Percentiles rank a stretch among this genome's conserved stretches.
Evolutionary conservation across 768 basidiomycete species (phyloP).

Genomic region (Pleurotus pulmonarius): DNA sequence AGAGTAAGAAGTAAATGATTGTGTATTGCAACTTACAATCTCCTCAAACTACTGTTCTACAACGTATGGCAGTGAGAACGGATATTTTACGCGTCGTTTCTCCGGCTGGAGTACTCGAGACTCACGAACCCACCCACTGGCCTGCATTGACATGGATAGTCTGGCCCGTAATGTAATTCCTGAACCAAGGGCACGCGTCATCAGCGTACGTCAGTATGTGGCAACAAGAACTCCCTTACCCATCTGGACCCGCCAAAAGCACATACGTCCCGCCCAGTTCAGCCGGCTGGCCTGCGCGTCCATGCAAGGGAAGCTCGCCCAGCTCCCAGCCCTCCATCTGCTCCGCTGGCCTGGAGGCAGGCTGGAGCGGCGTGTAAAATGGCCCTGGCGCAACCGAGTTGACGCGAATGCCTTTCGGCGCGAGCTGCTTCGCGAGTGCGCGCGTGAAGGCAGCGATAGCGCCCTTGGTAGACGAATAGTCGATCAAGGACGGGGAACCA

Average conservation of each 20-base stretch:
- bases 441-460: constrained; percentile 57
- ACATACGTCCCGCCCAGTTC: constrained; percentile 53
- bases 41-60: no score
- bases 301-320: constrained; percentile 40
- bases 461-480: constrained; percentile 60
- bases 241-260: constrained; percentile 36
- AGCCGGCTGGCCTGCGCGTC: constrained; percentile 46
- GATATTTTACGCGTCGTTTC: no score
- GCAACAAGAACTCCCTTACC: not conserved
- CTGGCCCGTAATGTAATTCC: not conserved
- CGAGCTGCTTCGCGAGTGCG: constrained; percentile 47
- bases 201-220: not conserved
- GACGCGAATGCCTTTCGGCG: constrained; percentile 54
- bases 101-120: not conserved
- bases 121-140: not conserved
- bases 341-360: constrained; percentile 47
- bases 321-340: constrained; percentile 54
- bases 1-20: no score
- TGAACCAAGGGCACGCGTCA: not conserved
- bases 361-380: constrained; percentile 56
- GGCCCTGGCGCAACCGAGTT: constrained; percentile 53
- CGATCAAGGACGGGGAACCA: constrained; percentile 18
- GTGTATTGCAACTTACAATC: no score
- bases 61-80: no score
- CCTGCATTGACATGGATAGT: not conserved